phyloP scores from a whole-genome alignment of 352 stramenopile genomes.

The Phytopythium litorale region DNA sequence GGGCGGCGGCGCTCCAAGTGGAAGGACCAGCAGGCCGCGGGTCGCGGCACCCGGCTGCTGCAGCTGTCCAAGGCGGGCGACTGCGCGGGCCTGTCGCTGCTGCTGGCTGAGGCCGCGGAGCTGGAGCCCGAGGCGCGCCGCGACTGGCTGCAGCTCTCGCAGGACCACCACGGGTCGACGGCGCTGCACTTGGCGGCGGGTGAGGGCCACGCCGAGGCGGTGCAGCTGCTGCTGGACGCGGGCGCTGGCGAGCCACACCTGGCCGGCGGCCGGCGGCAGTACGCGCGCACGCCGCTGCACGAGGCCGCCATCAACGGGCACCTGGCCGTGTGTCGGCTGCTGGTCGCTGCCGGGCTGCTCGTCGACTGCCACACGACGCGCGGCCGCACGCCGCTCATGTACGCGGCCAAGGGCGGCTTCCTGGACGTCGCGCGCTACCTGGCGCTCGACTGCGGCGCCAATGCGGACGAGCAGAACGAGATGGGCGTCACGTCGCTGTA shows the following conservation, averaged over 20 bases:
- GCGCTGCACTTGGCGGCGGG: conserved; percentile 59
- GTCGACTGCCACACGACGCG: conserved; percentile 80
- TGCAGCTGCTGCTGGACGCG: conserved; percentile 35
- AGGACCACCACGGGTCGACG: conserved; percentile 65
- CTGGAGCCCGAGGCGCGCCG: conserved; percentile 7
- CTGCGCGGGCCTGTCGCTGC: conserved; percentile 21
- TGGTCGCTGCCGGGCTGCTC: conserved; percentile 56
- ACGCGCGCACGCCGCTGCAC: conserved; percentile 67
- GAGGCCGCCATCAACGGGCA: conserved; percentile 69
- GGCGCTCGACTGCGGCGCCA: conserved; percentile 36
- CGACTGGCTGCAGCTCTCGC: conserved; percentile 55
- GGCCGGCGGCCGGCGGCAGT: conserved; percentile 54
- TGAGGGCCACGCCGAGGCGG: conserved; percentile 46
- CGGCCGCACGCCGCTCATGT: conserved; percentile 72
- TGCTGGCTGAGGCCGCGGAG: conserved; percentile 21
- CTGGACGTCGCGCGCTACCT: conserved; percentile 43
- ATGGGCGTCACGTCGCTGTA: conserved; percentile 78
- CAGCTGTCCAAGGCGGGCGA: conserved; percentile 42
- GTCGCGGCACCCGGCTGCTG: conserved; percentile 40
- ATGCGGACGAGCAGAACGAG: conserved; percentile 75
- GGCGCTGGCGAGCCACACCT: conserved; percentile 61
- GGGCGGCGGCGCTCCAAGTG: conserved; percentile 65
- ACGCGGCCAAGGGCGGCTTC: conserved; percentile 63
- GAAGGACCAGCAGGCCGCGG: conserved; percentile 40
- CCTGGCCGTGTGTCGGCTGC: conserved; percentile 36